Conservation (phyloP, 2,329 filamentous ascomycete genomes). For the Fonsecaea nubica region DNA sequence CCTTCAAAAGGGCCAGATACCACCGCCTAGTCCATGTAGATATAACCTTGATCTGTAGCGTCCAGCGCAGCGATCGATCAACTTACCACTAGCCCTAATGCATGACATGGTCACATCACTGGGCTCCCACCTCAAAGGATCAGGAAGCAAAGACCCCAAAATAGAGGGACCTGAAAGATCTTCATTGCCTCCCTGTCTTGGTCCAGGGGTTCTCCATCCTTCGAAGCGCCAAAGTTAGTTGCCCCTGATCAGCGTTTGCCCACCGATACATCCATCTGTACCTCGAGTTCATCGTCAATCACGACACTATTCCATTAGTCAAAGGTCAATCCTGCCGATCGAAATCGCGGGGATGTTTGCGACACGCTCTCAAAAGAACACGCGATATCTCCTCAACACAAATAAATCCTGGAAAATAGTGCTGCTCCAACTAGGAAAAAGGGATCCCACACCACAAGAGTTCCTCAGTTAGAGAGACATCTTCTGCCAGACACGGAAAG, state of each 20-base stretch:
- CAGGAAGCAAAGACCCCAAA: not conserved
- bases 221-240: not conserved
- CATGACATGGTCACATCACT: conserved; percentile 1
- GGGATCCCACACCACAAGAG: not conserved
- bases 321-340: conserved; percentile 20
- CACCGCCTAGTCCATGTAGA: not conserved
- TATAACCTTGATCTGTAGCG: no score
- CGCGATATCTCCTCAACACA: not conserved
- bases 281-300: conserved; percentile 18
- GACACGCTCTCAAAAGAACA: conserved; percentile 1
- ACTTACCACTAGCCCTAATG: not conserved
- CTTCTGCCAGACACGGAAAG: not conserved
- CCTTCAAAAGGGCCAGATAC: not conserved
- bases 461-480: not conserved
- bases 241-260: not conserved
- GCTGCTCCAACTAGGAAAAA: not conserved
- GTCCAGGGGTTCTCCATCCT: conserved; percentile 1
- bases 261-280: not conserved
- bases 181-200: not conserved
- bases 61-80: not conserved
- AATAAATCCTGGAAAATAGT: not conserved
- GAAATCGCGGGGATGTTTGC: conserved; percentile 17
- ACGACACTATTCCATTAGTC: conserved; percentile 16
- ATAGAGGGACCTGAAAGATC: not conserved
- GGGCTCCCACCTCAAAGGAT: not conserved